Conservation (phyloP, 2,329 filamentous ascomycete species). For the Ciborinia camelliae region DNA sequence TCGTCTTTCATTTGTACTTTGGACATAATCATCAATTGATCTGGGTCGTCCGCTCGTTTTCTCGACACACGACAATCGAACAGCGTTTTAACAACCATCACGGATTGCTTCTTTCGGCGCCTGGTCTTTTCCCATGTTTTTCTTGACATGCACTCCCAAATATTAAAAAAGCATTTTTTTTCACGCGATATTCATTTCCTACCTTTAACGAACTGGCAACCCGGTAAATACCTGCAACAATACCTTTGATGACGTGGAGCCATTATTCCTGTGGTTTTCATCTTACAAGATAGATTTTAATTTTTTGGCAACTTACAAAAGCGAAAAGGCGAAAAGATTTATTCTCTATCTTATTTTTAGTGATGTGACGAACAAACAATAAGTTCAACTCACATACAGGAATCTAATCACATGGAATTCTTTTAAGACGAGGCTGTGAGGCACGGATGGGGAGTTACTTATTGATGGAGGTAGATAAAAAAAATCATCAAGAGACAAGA, state of each 20-base stretch:
- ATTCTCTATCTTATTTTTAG: conserved; percentile 17
- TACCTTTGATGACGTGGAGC: conserved; percentile 33
- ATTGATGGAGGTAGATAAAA: conserved; percentile 34
- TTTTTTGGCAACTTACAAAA: conserved; percentile 13
- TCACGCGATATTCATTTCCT: conserved; percentile 36
- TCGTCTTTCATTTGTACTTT: conserved; percentile 33
- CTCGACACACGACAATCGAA: conserved; percentile 32
- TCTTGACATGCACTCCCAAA: conserved; percentile 28
- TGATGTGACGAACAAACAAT: conserved; percentile 19
- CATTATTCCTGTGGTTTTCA: conserved; percentile 19
- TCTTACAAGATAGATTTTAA: conserved; percentile 17
- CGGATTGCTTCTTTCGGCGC: conserved; percentile 37
- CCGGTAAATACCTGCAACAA: conserved; percentile 36
- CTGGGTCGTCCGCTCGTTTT: conserved; percentile 32
- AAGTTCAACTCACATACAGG: conserved; percentile 19
- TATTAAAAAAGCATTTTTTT: conserved; percentile 31
- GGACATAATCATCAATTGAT: conserved; percentile 33
- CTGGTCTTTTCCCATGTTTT: conserved; percentile 34
- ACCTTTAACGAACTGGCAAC: conserved; percentile 37
- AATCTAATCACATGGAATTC: conserved; percentile 30
- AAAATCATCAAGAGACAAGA: not conserved
- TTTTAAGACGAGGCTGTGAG: conserved; percentile 14
- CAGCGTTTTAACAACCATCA: conserved; percentile 25
- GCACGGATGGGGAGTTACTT: conserved; percentile 28
- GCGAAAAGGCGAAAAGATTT: conserved; percentile 4